phyloP scores from a whole-genome alignment of 2,329 filamentous ascomycete genomes.

The Coniochaeta sp. region DNA sequence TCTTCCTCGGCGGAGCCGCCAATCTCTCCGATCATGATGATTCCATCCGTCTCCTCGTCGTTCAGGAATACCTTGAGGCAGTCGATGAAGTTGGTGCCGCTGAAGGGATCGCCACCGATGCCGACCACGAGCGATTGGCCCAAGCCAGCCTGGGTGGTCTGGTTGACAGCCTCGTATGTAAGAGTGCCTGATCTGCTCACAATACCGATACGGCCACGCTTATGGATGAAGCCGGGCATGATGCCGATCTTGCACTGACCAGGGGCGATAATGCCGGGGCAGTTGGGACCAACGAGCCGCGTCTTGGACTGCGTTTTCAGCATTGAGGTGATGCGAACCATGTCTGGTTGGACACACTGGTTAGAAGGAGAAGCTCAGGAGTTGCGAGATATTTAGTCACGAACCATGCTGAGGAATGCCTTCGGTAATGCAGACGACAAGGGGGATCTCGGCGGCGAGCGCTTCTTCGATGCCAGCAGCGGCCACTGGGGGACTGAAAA shows the following conservation, averaged over 20 bases:
- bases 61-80: constrained; percentile 95
- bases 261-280: constrained; percentile 89
- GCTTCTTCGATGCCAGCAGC: constrained; percentile 96
- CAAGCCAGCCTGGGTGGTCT: constrained; percentile 93
- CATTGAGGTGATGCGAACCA: constrained; percentile 98
- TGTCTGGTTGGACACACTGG: constrained; percentile 52
- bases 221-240: constrained; percentile 99
- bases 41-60: constrained; percentile 94
- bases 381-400: constrained; percentile 18
- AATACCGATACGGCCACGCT: constrained; percentile 96
- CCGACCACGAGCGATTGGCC: constrained; percentile 97
- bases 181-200: constrained; percentile 97
- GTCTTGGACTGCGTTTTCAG: constrained; percentile 97
- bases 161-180: constrained; percentile 99
- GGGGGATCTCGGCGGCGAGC: constrained; percentile 82
- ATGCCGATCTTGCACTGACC: constrained; percentile 99
- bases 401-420: constrained; percentile 94
- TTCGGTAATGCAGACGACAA: constrained; percentile 97
- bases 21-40: constrained; percentile 99
- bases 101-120: constrained; percentile 98
- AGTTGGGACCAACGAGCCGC: constrained; percentile 93
- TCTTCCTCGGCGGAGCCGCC: constrained; percentile 97
- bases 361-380: constrained; percentile 1
- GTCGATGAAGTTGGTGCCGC: constrained; percentile 99
- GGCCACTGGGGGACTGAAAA: constrained; percentile 71